phyloP scores from a whole-genome alignment of 140 eudicot species.

The Ambrosia hybrid region DNA sequence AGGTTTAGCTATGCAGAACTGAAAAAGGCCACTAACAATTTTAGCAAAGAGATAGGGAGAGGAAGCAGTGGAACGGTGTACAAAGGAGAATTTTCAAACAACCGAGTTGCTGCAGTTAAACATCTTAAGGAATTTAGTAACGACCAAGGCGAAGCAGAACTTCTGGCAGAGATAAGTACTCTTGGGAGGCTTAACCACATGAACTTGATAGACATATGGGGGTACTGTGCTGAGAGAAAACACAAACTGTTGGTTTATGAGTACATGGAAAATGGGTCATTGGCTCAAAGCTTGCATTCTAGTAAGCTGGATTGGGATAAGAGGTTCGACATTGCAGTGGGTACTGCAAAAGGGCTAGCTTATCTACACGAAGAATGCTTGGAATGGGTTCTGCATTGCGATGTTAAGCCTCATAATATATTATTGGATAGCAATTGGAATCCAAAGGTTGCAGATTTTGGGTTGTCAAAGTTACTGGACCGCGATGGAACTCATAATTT shows the following conservation, averaged over 20 bases:
- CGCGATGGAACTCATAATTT: conserved; percentile 25
- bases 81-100: conserved; percentile 39
- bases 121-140: conserved; percentile 21
- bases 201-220: conserved; percentile 49
- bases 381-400: conserved; percentile 64
- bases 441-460: conserved; percentile 57
- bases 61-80: conserved; percentile 59
- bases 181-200: conserved; percentile 55
- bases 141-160: conserved; percentile 43
- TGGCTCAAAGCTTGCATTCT: conserved; percentile 25
- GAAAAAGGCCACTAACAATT: conserved; percentile 37
- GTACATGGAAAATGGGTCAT: conserved; percentile 44
- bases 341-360: conserved; percentile 55
- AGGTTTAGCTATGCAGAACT: conserved; percentile 46
- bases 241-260: conserved; percentile 48
- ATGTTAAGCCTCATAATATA: conserved; percentile 56
- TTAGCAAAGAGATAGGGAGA: conserved; percentile 49
- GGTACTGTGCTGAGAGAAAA: conserved; percentile 44
- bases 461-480: conserved; percentile 35
- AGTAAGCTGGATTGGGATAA: conserved; percentile 35
- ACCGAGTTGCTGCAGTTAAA: conserved; percentile 46
- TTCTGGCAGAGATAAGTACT: conserved; percentile 48
- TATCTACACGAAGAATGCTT: conserved; percentile 55
- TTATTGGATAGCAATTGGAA: conserved; percentile 33
- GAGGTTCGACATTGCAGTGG: conserved; percentile 44